Base-by-base conservation (phyloP, 306 rosid species). In the Carpinus fangiana region DNA sequence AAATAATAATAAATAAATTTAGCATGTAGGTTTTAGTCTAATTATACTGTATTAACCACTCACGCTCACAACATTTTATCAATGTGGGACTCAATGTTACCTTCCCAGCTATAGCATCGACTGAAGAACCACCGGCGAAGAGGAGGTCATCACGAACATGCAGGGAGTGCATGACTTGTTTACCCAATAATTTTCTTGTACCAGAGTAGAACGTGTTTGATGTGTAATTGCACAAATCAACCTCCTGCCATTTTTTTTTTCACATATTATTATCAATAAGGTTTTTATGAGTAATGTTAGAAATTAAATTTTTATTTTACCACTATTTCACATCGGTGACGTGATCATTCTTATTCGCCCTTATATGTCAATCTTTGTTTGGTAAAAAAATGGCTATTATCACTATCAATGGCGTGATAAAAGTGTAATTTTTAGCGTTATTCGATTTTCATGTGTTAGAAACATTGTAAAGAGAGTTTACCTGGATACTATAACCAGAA, bases 401-500 rank as follows among this genome's bases (percentile, higher is more conserved):
- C 3, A 31, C 45, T 8, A 0, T 5, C 26, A 1, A 41, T 41
- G 0, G 8, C 7, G 45, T 1, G 45, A 41, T 41, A 6, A 41
- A 41, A 41, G 8, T 41, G 45, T 41, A 7, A 0, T 6, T 41
- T 41, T 5, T 41, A 6, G 45, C 1, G 0, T 41, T 5, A 5
- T 7, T 41, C 7, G 1, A 0, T 41, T 41, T 41, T 5, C 5
- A 41, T 41, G 6, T 48, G 21, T 18, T 53, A 59, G 65, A 59
- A 21, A 21, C 2, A 23, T 9, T 21, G 61, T 6, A 69, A 41
- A 28, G 70, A 50, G 65, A n/a, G 61, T 36, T 73, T 84, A 92
- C 98, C 95, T 89, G 90, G 73, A 92, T 90, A 82, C 89, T 81
- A 84, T 88, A 89, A 82, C 97, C 93, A 36, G 97, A 88, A 84